Percentiles rank a stretch among this genome's conserved stretches.
Evolutionary conservation across 2,329 filamentous ascomycete species (phyloP).

Genomic region (Lasiodiplodia gonubiensis): DNA sequence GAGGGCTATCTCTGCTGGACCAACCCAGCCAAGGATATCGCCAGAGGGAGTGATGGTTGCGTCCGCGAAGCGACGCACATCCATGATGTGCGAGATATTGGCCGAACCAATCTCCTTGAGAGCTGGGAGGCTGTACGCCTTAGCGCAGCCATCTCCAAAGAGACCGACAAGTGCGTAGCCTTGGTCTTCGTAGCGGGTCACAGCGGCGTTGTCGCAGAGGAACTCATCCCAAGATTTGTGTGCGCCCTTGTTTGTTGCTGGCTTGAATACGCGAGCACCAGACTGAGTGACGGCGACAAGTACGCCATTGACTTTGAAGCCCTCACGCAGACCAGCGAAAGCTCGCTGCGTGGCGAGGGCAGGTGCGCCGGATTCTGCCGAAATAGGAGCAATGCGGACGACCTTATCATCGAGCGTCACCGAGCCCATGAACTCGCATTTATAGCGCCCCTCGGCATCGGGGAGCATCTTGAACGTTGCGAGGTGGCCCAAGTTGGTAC

Average conservation of each 20-base stretch:
- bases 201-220: constrained; percentile 79
- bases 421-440: constrained; percentile 73
- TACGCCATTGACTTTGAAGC: constrained; percentile 77
- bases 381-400: constrained; percentile 78
- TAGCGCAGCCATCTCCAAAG: constrained; percentile 80
- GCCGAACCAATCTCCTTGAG: constrained; percentile 81
- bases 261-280: constrained; percentile 86
- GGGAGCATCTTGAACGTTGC: constrained; percentile 91
- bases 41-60: constrained; percentile 77
- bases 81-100: constrained; percentile 69
- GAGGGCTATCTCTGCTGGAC: constrained; percentile 82
- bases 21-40: constrained; percentile 85
- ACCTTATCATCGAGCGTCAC: constrained; percentile 70
- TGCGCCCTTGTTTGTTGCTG: constrained; percentile 84
- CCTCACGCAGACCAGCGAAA: constrained; percentile 77
- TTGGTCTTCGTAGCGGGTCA: constrained; percentile 75
- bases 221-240: constrained; percentile 86
- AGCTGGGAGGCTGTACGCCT: constrained; percentile 84
- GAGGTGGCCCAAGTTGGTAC: constrained; percentile 82
- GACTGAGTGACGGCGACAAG: constrained; percentile 76
- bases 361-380: constrained; percentile 75
- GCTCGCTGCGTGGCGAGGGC: constrained; percentile 76
- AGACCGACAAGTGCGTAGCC: constrained; percentile 82
- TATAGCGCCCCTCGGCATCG: constrained; percentile 70
- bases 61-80: constrained; percentile 72